Evolutionary conservation across 2,329 filamentous ascomycete species (phyloP), one percentile per base, ranked within the genome.

Genomic region (Ceratocystiopsis brevicomis): DNA sequence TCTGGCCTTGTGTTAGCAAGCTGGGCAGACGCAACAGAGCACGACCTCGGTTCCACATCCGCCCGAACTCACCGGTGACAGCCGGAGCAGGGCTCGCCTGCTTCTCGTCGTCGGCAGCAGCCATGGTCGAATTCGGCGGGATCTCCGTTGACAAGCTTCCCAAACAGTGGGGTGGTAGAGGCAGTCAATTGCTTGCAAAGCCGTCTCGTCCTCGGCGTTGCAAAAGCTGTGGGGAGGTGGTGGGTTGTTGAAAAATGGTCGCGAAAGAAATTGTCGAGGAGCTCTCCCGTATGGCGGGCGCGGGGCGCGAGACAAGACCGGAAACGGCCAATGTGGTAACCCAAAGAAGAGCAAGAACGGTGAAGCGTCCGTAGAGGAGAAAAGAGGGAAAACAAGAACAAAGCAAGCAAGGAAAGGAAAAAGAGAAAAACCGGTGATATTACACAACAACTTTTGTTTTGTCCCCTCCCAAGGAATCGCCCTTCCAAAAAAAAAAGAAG

Each of bases 81-180:
- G 39, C 43, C 16, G 42, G 43, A 17, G 45, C 46, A 33, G 40
- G 44, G 35, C 45, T 19, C 34, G 40, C 44, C 11, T 38, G 37
- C 32, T 34, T 38, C 42, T 47, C 39, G 19, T 47, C 48, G 12
- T 48, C 41, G 17, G 48, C 41, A 6, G 43, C 30, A 15, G 47
- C 45, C 43, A 45, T 49, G 13, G 32, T 44, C 33, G 33, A 25
- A 17, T 30, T 30, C 25, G 25, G 10, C 25, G 25, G 25, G 25
- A 30, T 30, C 25, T 30, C 25, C 25, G 25, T 30, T 11, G 25
- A 11, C 18, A 41, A 36, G 35, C 36, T 35, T 25, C 16, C 37
- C 12, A n/a, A 40, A 21, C 6, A 19, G 42, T 25, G 32, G 37
- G 17, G 33, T 16, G 21, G 21, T 18, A 34, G 30, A 42, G 37